phyloP scores from a whole-genome alignment of 1,284 basidiomycete species.

The Mixia osmundae region DNA sequence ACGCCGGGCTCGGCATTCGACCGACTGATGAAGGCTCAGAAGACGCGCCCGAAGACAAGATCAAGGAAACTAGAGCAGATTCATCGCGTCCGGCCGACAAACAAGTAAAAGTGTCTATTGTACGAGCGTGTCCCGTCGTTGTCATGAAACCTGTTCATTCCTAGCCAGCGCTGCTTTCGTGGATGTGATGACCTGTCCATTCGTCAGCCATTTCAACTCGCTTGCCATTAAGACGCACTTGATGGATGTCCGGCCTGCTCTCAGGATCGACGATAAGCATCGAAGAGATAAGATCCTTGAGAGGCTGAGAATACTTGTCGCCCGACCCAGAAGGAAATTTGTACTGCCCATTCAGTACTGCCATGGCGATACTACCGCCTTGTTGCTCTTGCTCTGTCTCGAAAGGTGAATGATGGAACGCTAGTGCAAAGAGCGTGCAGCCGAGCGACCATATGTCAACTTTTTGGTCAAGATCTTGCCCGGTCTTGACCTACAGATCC shows the following conservation, averaged over 20 bases:
- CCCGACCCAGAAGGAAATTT: conserved; percentile 41
- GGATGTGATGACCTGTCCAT: no score
- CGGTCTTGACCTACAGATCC: conserved; percentile 44
- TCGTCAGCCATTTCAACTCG: no score
- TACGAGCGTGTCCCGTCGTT: no score
- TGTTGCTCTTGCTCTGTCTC: conserved; percentile 71
- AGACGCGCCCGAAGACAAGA: no score
- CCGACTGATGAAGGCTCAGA: no score
- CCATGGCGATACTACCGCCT: conserved; percentile 82
- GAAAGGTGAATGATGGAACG: conserved; percentile 55
- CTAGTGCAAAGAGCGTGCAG: conserved; percentile 70
- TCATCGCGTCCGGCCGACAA: no score
- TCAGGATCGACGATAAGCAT: conserved; percentile 59
- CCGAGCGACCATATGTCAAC: conserved; percentile 93
- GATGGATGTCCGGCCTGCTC: conserved; percentile 57
- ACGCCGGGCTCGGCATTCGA: no score
- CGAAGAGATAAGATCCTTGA: conserved; percentile 53
- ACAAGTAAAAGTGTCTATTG: no score
- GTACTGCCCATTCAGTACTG: conserved; percentile 71
- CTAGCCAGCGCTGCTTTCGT: no score
- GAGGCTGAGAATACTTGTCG: conserved; percentile 42
- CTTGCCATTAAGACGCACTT: conserved; percentile 31
- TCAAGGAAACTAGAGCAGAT: no score
- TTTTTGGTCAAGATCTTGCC: conserved; percentile 61
- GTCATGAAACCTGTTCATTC: no score